Base-by-base conservation (phyloP, 2,329 filamentous ascomycete genomes). In the Penicillium sp. region DNA sequence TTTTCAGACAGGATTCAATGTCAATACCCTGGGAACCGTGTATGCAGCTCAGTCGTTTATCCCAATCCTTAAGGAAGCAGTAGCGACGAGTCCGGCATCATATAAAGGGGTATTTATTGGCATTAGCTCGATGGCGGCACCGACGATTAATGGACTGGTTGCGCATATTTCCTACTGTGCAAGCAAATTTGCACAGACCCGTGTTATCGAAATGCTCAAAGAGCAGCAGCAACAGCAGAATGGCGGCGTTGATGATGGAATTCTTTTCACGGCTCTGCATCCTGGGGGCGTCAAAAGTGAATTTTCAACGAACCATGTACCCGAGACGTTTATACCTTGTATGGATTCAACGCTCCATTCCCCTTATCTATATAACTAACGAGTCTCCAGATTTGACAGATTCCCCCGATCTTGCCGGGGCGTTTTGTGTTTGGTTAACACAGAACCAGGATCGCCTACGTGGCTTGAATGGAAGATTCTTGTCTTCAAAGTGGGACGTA, bases 21-120 rank as follows among this genome's bases (percentile, higher is more conserved):
- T 74, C 5, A 74, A 75, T 55, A 65, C 69, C 0, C 58, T 74
- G 16, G 72, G 73, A 0, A 71, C 71, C 5, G 75, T 72, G 59
- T 65, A 68, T 24, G 65, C 68, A 2, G 68, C 69, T 9, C 70
- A 74, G 30, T 64, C 71, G 52, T 68, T 76, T 16, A 58, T 75
- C 35, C 53, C 71, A 61, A 48, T 70, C 56, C 59, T 68, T 61
- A 45, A 62, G 56, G 8, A 59, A 63, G 28, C 59, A 61, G 65
- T 63, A 11, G 63, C 62, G 0, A 68, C 64, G 50, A 23, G 21
- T 18, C 30, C 50, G 43, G 33, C 40, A 7, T 35, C 38, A n/a
- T 43, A 38, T n/a, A 50, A 33, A n/a, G 28, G 54, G 4, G 59
- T 63, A 2, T 72, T 74, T 56, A 65, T 74, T 23, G 65, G 62